Base-by-base conservation (phyloP, 202 grass and related monocot genomes). In the Panicum hallii region DNA sequence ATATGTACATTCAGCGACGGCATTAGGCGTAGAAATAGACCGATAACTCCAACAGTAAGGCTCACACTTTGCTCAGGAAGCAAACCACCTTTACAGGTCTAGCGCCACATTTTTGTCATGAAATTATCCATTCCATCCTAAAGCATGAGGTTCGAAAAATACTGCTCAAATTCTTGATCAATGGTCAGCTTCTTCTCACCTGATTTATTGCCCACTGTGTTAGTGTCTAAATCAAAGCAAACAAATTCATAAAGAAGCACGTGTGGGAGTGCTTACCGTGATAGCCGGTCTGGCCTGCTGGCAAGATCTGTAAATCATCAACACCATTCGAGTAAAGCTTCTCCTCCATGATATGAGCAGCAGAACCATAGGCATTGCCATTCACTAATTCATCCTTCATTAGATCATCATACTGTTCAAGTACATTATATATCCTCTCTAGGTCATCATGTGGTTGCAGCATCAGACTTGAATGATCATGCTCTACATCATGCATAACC, bases 101-200 rank as follows among this genome's bases (percentile, higher is more conserved):
- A 72, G 4, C n/a, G 17, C 14, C 41, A 14, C 17, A 36, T 68
- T 19, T 83, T 52, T 45, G 19, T 79, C 9, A 36, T 11, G 11
- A 47, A 65, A 55, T 19, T 40, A 72, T 76, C 11, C 50, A 53
- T 14, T 62, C 7, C 54, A 43, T 70, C 19, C 90, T 90, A 97
- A 81, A 97, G 91, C 94, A 97, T 94, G 62, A 97, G 94, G 49
- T 53, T 88, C 5, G 88, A 88, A 83, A 97, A 97, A 74, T 97
- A 97, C 70, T 94, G 91, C 83, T 94, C 91, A 23, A 94, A 97
- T 88, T 94, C 91, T 82, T 94, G 94, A 92, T 97, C 94, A 44
- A 97, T 92, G 11, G 94, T 89, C 48, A 86, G 76, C 40, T 83
- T 86, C 79, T 80, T 87, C 30, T 89, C 87, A 43, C 54, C 80